Percentiles rank a stretch among this genome's conserved stretches.
phyloP scores from a whole-genome alignment of 2,329 filamentous ascomycete species.

The Dendryphion nanum region DNA sequence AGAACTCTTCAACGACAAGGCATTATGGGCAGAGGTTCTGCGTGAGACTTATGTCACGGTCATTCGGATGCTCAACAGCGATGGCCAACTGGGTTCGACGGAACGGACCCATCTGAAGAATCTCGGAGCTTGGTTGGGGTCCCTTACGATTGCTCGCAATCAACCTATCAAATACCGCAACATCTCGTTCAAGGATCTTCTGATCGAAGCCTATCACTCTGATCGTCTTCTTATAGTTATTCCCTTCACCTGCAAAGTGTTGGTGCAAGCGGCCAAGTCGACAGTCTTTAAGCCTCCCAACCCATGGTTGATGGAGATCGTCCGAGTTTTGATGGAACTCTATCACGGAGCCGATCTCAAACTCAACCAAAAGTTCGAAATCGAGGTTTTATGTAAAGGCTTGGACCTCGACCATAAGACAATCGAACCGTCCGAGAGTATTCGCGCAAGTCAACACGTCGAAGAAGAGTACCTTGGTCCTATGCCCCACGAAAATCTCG shows the following conservation, averaged over 20 bases:
- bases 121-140: slow-evolving; percentile 88
- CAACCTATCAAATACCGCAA: slow-evolving; percentile 96
- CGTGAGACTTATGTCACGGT: slow-evolving; percentile 89
- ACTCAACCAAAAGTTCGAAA: slow-evolving; percentile 96
- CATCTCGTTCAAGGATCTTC: slow-evolving; percentile 92
- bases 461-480: slow-evolving; percentile 57
- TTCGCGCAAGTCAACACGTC: slow-evolving; percentile 71
- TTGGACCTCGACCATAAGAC: slow-evolving; percentile 88
- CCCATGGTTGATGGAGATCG: slow-evolving; percentile 96
- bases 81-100: slow-evolving; percentile 78
- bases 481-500: slow-evolving; percentile 64
- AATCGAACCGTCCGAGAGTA: slow-evolving; percentile 83
- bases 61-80: slow-evolving; percentile 83
- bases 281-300: slow-evolving; percentile 92
- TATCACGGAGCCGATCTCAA: slow-evolving; percentile 93
- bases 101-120: slow-evolving; percentile 92
- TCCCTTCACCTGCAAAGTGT: slow-evolving; percentile 95
- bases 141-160: slow-evolving; percentile 87
- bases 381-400: slow-evolving; percentile 94
- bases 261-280: slow-evolving; percentile 80
- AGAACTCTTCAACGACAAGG: slow-evolving; percentile 74
- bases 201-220: slow-evolving; percentile 90
- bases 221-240: slow-evolving; percentile 90
- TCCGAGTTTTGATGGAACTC: slow-evolving; percentile 85
- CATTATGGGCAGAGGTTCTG: slow-evolving; percentile 84